Evolutionary conservation across 2,329 filamentous ascomycete genomes (phyloP).

Genomic region (Penicillium sp.): DNA sequence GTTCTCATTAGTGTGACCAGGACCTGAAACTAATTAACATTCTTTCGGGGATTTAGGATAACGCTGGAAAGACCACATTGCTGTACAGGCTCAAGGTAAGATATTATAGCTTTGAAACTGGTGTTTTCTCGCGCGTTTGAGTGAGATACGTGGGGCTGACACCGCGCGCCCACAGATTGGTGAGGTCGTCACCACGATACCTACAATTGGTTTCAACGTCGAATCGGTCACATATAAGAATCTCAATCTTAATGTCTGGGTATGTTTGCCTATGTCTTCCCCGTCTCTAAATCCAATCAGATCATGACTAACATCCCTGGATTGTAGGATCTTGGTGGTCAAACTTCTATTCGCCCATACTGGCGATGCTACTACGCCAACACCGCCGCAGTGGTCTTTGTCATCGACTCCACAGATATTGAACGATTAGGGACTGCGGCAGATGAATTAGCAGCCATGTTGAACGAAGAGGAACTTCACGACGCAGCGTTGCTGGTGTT

Average conservation of each 20-base stretch:
- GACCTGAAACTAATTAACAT: constrained; percentile 13
- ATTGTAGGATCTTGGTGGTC: constrained; percentile 79
- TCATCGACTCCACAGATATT: constrained; percentile 97
- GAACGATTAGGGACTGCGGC: constrained; percentile 88
- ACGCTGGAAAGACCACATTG: constrained; percentile 96
- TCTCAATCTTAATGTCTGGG: constrained; percentile 98
- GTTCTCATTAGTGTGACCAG: not conserved
- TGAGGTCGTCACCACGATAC: constrained; percentile 98
- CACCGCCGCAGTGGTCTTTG: constrained; percentile 96
- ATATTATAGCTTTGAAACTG: not conserved
- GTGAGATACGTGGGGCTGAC: constrained; percentile 7
- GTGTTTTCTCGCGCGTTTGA: not conserved
- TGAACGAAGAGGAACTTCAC: constrained; percentile 94
- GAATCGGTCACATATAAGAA: constrained; percentile 98
- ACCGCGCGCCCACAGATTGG: constrained; percentile 66
- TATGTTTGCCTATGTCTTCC: constrained; percentile 57
- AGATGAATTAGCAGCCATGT: constrained; percentile 90
- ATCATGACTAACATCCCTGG: constrained; percentile 6
- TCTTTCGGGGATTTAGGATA: constrained; percentile 64
- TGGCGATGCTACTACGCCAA: constrained; percentile 99
- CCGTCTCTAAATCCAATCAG: not conserved
- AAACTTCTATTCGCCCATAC: constrained; percentile 98
- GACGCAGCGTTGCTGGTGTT: constrained; percentile 92
- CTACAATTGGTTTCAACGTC: constrained; percentile 98
- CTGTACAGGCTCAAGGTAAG: constrained; percentile 90